phyloP scores from a whole-genome alignment of 208 protist genomes.

The Leishmania tropica region DNA sequence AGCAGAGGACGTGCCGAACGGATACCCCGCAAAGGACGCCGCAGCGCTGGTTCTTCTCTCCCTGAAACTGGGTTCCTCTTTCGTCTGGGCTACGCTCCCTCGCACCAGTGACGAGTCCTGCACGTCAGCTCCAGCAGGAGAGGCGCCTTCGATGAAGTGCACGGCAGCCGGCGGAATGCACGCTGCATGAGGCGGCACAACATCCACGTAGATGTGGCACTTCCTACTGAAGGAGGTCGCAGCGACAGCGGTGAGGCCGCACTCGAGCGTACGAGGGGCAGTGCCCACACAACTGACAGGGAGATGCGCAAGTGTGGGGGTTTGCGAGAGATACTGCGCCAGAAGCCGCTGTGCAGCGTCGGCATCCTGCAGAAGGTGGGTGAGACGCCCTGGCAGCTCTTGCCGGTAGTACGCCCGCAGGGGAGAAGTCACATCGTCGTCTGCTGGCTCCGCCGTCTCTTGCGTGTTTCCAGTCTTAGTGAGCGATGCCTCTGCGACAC shows the following conservation, averaged over 20 bases:
- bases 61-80: not conserved
- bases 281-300: conserved; percentile 28
- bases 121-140: not conserved
- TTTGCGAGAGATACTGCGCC: conserved; percentile 1
- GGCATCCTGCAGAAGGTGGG: conserved; percentile 15
- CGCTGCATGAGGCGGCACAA: conserved; percentile 4
- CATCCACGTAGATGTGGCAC: conserved; percentile 10
- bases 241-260: not conserved
- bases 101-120: not conserved
- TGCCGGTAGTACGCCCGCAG: conserved; percentile 24
- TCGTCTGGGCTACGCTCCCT: not conserved
- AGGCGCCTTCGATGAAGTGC: not conserved
- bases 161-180: conserved; percentile 2
- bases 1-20: not conserved
- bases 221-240: not conserved
- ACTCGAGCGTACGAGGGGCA: conserved; percentile 2
- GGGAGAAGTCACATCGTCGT: conserved; percentile 1
- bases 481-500: not conserved
- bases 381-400: conserved; percentile 17
- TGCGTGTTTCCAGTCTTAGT: not conserved
- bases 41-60: not conserved
- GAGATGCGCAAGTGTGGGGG: conserved; percentile 9
- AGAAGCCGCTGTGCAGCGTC: conserved; percentile 4
- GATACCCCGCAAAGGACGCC: not conserved
- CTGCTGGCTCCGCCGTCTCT: not conserved